Base-by-base conservation (phyloP, 1,139 yeast species). In the Hansenula sp. region DNA sequence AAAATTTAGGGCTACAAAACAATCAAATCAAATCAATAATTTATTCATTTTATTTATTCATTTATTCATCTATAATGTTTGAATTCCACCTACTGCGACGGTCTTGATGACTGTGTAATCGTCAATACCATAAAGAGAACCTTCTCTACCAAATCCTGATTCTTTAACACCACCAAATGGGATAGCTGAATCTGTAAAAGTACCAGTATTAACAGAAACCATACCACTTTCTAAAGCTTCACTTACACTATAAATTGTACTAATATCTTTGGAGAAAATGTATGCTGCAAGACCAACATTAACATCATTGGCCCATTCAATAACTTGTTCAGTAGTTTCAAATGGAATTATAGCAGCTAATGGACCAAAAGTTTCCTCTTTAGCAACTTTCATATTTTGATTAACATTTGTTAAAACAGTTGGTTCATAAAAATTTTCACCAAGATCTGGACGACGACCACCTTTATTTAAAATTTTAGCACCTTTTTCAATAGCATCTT, bases 351-450 rank as follows among this genome's bases (percentile, higher is more conserved):
- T 63, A 1, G 94, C 92, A 40, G 92, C 94, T 35, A 89, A 69
- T 6, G 97, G 97, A 12, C 96, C 97, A 60, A 89, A 89, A 2
- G 95, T 87, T 65, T 89, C 97, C 53, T 87, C 94, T 26, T 65
- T 56, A 44, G 79, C 69, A 21, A 88, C 83, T 42, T 63, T 57
- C 73, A 88, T 85, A 31, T 73, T 73, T 8, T 69, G 64, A 38
- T 86, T 76, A 29, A 85, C 89, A 46, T 79, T 74, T 12, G 77
- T 69, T 44, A 89, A 60, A 10, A 89, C 78, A 1, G 94, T 84
- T 42, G 94, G 86, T 16, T 81, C 80, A 59, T 79, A 89, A 64
- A 86, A 89, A 53, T 76, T 73, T 37, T 77, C 76, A 7, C 96
- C 96, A 31, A 86, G 59, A n/a, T 79, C 80, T 1, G 79, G 64